phyloP scores from a whole-genome alignment of 1,139 yeast species.

The Debaryomyces coudertii region DNA sequence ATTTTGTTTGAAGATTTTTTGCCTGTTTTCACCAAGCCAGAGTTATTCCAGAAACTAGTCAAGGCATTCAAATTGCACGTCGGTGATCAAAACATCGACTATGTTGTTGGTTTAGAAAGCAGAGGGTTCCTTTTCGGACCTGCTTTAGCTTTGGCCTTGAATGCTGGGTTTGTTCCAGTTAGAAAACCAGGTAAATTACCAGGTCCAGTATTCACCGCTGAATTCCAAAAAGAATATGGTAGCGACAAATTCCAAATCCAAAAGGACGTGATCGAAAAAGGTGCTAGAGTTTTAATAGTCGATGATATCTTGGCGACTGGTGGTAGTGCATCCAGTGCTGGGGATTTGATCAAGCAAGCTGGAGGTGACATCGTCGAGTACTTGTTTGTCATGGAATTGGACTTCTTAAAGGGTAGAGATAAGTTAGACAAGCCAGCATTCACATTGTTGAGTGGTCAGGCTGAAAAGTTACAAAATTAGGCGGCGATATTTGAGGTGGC shows the following conservation, averaged over 20 bases:
- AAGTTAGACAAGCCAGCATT: conserved; percentile 82
- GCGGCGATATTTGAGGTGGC: neutral
- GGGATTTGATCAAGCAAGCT: conserved; percentile 67
- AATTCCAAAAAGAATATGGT: conserved; percentile 91
- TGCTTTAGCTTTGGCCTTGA: conserved; percentile 82
- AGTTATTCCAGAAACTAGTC: conserved; percentile 74
- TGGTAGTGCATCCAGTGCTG: conserved; percentile 95
- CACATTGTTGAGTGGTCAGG: conserved; percentile 85
- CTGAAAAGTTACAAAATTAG: conserved; percentile 40
- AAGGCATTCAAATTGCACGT: conserved; percentile 81
- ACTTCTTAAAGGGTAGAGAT: conserved; percentile 92
- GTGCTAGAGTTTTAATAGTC: conserved; percentile 80
- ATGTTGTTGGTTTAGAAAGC: conserved; percentile 91
- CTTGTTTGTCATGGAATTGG: conserved; percentile 89
- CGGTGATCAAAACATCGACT: conserved; percentile 73
- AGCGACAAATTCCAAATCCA: conserved; percentile 88
- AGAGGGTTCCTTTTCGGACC: conserved; percentile 98
- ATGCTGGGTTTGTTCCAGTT: conserved; percentile 91
- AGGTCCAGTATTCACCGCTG: conserved; percentile 74
- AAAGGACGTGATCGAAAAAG: conserved; percentile 75
- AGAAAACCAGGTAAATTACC: conserved; percentile 96
- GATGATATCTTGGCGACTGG: conserved; percentile 99
- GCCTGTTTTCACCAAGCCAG: conserved; percentile 87
- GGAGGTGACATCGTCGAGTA: conserved; percentile 79
- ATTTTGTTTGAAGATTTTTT: conserved; percentile 91